These are phyloP conservation scores for Serendipita sp. DNA, from an alignment of 768 basidiomycete species.

Conservation along the genomic window DNA sequence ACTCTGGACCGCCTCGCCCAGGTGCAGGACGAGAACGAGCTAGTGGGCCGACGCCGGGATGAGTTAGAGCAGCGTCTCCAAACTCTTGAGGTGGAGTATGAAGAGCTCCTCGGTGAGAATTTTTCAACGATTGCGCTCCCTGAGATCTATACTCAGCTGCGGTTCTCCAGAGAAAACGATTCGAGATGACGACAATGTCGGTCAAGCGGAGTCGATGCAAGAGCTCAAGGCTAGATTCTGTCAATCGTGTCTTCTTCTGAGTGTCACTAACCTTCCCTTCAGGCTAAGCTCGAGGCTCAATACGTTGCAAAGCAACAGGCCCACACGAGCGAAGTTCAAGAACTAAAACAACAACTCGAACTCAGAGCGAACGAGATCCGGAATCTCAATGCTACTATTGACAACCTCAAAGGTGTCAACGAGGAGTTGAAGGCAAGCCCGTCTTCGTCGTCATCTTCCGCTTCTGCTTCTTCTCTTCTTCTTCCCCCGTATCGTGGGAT, in stretches of 20 bases:
- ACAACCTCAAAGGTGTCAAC: constrained; percentile 88
- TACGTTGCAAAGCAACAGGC: constrained; percentile 87
- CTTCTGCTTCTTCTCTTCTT: not conserved
- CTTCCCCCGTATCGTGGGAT: not conserved
- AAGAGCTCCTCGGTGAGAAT: constrained; percentile 75
- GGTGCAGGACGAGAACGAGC: constrained; percentile 85
- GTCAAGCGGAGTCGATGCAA: constrained; percentile 67
- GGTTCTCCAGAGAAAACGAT: constrained; percentile 82
- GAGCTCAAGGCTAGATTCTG: constrained; percentile 68
- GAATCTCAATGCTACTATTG: constrained; percentile 68
- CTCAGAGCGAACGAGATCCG: constrained; percentile 70
- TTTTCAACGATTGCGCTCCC: not conserved
- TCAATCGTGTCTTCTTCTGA: constrained; percentile 8
- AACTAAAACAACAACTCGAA: constrained; percentile 85
- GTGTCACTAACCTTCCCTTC: constrained; percentile 12
- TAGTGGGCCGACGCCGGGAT: constrained; percentile 62
- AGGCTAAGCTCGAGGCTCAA: constrained; percentile 91
- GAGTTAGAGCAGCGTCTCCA: constrained; percentile 75
- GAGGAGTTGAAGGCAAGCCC: constrained; percentile 84
- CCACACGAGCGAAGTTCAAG: constrained; percentile 64
- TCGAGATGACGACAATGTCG: constrained; percentile 67
- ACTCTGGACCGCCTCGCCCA: constrained; percentile 79
- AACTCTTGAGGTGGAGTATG: constrained; percentile 82
- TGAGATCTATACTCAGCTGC: constrained; percentile 10
- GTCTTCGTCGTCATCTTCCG: not conserved